These are phyloP conservation scores for Scorias spongiosa DNA, from an alignment of 2,329 filamentous ascomycete species.

Conservation along the genomic window DNA sequence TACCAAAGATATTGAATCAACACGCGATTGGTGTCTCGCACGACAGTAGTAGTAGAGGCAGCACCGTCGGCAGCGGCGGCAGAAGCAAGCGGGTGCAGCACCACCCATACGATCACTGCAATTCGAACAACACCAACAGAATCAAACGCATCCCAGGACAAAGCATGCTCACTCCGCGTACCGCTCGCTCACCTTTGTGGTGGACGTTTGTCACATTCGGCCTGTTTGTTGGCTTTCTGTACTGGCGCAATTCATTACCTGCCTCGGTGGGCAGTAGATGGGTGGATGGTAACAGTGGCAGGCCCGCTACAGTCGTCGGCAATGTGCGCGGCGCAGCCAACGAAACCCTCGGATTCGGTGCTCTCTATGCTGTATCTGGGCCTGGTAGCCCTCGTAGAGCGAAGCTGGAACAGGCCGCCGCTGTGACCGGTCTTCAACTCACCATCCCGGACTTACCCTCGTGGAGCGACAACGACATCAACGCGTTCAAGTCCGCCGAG, in stretches of 20 bases:
- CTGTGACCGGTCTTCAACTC: conserved; percentile 23
- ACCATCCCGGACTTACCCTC: conserved; percentile 20
- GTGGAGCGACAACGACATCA: conserved; percentile 22
- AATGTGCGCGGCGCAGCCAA: conserved; percentile 4
- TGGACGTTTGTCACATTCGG: background rate
- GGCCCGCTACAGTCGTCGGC: background rate
- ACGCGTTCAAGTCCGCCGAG: conserved; percentile 9
- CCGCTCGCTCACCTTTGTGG: background rate
- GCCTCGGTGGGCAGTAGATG: background rate
- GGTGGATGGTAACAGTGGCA: background rate
- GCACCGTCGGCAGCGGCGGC: no score
- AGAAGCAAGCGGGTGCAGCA: no score
- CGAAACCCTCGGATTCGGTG: conserved; percentile 20
- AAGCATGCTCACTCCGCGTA: background rate
- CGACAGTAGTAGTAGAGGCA: no score
- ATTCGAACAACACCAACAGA: no score
- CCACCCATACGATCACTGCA: no score
- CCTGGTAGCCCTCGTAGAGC: conserved; percentile 18
- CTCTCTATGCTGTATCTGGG: conserved; percentile 24
- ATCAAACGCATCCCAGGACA: no score
- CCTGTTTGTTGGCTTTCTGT: background rate
- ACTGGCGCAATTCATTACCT: background rate
- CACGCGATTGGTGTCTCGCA: no score
- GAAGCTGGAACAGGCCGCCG: conserved; percentile 22
- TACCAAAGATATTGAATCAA: no score